Evolutionary conservation across 208 protist species (phyloP).

Genomic region (Porcisia hertigi): DNA sequence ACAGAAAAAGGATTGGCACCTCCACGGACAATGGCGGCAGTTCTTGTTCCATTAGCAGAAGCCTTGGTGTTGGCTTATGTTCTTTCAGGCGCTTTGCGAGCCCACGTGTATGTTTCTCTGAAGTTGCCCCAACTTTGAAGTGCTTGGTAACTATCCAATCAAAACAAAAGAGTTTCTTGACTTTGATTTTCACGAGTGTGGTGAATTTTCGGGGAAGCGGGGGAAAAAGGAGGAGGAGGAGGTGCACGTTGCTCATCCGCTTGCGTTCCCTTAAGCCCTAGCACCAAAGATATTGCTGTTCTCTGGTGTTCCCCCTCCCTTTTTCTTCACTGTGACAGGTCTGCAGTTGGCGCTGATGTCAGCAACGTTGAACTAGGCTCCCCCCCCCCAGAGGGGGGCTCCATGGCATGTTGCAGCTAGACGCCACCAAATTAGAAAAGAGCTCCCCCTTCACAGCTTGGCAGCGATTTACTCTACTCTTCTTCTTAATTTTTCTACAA

Average conservation of each 20-base stretch:
- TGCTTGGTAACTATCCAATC: background rate
- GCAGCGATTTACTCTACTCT: background rate
- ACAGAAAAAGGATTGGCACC: background rate
- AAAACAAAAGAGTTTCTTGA: slow-evolving; percentile 3
- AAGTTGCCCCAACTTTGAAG: background rate
- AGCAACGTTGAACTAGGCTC: background rate
- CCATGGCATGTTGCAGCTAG: background rate
- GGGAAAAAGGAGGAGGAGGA: background rate
- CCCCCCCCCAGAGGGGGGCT: background rate
- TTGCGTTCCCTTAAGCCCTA: slow-evolving; percentile 3
- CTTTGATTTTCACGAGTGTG: background rate
- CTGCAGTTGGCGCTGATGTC: background rate
- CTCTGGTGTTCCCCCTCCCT: background rate
- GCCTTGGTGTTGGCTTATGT: background rate
- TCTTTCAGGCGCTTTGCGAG: background rate
- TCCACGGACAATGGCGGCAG: slow-evolving; percentile 2
- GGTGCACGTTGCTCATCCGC: background rate
- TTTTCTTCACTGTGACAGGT: background rate
- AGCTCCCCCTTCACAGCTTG: background rate
- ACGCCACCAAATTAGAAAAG: background rate
- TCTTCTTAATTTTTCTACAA: background rate
- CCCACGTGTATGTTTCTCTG: background rate
- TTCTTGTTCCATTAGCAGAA: background rate
- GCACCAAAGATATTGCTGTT: background rate
- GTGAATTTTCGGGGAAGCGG: too few species aligned